phyloP scores from a whole-genome alignment of 2,329 filamentous ascomycete genomes.

The Diaporthe sp. region DNA sequence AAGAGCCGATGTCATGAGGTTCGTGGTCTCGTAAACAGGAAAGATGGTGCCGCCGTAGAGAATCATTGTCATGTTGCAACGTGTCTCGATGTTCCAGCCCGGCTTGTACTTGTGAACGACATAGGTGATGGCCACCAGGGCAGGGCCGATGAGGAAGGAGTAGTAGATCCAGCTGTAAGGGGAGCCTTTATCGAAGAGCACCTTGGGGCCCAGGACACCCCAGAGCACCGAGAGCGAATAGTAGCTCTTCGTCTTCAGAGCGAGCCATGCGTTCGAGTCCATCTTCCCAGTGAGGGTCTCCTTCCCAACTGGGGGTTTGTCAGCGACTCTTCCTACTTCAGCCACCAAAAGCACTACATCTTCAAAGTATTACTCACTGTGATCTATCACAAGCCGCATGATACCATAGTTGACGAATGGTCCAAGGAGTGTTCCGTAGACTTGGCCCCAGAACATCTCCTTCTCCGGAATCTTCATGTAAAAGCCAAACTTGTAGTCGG shows the following conservation, averaged over 20 bases:
- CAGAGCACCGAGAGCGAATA: slow-evolving; percentile 52
- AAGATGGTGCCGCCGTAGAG: slow-evolving; percentile 47
- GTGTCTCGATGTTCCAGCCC: slow-evolving; percentile 48
- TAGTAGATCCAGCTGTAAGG: slow-evolving; percentile 50
- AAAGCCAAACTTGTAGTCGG: slow-evolving; percentile 54
- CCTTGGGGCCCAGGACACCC: slow-evolving; percentile 53
- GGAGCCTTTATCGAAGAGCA: slow-evolving; percentile 46
- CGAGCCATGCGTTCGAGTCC: slow-evolving; percentile 47
- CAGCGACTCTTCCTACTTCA: background rate
- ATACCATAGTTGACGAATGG: slow-evolving; percentile 51
- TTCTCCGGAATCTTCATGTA: slow-evolving; percentile 55
- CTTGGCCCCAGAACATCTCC: slow-evolving; percentile 54
- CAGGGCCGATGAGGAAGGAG: slow-evolving; percentile 49
- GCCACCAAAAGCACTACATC: no score
- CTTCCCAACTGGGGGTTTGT: slow-evolving; percentile 39
- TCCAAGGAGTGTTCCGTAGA: slow-evolving; percentile 52
- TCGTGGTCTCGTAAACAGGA: slow-evolving; percentile 49
- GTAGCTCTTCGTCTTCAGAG: slow-evolving; percentile 49
- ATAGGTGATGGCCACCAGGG: slow-evolving; percentile 45
- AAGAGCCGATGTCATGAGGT: slow-evolving; percentile 48
- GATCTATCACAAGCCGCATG: slow-evolving; percentile 49
- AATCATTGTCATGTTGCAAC: slow-evolving; percentile 48
- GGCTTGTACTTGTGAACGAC: slow-evolving; percentile 48
- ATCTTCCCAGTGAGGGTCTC: slow-evolving; percentile 44
- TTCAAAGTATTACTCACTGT: background rate